Evolutionary conservation across 2,329 filamentous ascomycete genomes (phyloP).

Genomic region (Fusarium pseudograminearum): DNA sequence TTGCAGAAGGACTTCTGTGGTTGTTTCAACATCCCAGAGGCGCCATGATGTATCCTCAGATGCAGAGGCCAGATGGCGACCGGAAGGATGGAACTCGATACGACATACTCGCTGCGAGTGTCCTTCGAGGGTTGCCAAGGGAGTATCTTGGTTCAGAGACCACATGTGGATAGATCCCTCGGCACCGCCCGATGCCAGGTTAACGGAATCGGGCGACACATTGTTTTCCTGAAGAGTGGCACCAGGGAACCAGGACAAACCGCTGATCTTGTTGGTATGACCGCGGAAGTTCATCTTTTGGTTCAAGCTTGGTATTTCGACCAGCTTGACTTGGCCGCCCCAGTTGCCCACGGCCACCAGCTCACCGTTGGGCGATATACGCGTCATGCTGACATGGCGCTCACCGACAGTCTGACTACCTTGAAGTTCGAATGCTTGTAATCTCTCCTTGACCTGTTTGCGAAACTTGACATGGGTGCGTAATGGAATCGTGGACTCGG

Average conservation of each 20-base stretch:
- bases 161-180: conserved; percentile 91
- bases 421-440: conserved; percentile 88
- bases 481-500: conserved; percentile 84
- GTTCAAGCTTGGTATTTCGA: conserved; percentile 85
- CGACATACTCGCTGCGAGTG: conserved; percentile 90
- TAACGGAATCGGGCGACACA: conserved; percentile 79
- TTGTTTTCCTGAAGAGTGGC: conserved; percentile 78
- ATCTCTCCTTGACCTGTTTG: conserved; percentile 85
- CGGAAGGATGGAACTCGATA: conserved; percentile 94
- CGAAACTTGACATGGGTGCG: conserved; percentile 93
- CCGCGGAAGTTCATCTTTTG: conserved; percentile 81
- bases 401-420: conserved; percentile 94
- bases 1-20: conserved; percentile 85
- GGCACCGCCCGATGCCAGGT: conserved; percentile 90
- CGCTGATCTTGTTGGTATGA: conserved; percentile 90
- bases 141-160: conserved; percentile 88
- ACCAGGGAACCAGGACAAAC: conserved; percentile 89
- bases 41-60: conserved; percentile 98
- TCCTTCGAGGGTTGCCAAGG: conserved; percentile 82
- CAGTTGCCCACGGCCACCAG: conserved; percentile 91
- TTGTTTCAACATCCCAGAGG: conserved; percentile 92
- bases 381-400: conserved; percentile 88
- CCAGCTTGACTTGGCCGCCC: conserved; percentile 87
- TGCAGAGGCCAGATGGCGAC: conserved; percentile 88
- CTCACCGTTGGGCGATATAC: conserved; percentile 88